phyloP scores from a whole-genome alignment of 495 filamentous ascomycete genomes.

The Annulohypoxylon moriforme region DNA sequence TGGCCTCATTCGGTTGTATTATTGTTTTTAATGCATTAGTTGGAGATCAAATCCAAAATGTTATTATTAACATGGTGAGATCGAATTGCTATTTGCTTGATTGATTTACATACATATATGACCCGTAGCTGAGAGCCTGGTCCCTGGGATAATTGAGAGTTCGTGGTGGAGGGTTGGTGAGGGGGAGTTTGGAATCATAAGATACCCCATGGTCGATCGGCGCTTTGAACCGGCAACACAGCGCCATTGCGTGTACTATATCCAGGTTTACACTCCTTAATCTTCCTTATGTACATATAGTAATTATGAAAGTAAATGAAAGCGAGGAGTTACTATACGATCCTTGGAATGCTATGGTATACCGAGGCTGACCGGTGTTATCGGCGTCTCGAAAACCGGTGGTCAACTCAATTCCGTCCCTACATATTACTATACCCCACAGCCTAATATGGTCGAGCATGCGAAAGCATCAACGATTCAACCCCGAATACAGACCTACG shows the following conservation, averaged over 20 bases:
- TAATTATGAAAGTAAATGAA: background rate
- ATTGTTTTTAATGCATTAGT: conserved; percentile 27
- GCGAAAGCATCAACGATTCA: background rate
- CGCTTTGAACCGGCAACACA: background rate
- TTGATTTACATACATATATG: background rate
- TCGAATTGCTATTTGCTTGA: background rate
- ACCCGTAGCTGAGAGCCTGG: background rate
- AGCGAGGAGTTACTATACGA: background rate
- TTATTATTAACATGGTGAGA: conserved; percentile 16
- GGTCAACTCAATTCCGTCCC: conserved; percentile 3
- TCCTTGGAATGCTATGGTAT: background rate
- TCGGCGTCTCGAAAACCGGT: conserved; percentile 17
- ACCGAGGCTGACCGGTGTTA: conserved; percentile 9
- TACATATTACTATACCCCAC: background rate
- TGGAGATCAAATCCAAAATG: conserved; percentile 9
- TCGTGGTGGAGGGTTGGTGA: background rate
- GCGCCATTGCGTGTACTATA: background rate
- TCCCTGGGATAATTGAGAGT: background rate
- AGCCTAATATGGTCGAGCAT: background rate
- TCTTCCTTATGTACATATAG: background rate
- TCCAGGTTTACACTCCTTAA: background rate
- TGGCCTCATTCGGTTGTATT: conserved; percentile 25
- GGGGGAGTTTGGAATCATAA: background rate
- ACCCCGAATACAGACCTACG: background rate
- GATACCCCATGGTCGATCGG: background rate